Base-by-base conservation (phyloP, 148 eudicot species). In the Silene conica region DNA sequence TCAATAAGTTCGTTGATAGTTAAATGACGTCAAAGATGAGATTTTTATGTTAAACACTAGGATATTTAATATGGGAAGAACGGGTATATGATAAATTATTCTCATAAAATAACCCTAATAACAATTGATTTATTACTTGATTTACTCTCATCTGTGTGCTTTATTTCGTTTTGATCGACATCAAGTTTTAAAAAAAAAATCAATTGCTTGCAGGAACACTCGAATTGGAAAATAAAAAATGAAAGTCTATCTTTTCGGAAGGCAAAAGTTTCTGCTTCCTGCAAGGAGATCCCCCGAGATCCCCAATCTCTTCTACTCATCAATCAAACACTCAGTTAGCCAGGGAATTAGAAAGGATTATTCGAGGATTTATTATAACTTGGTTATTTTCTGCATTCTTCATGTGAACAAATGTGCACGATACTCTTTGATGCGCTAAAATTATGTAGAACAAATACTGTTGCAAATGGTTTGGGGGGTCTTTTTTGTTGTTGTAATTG, bases 241-340 rank as follows among this genome's bases (percentile, higher is more conserved):
- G 96, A 91, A 34, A 74, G 6, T 62, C 87, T 94, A 48, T 63
- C 77, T 66, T 94, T 94, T 83, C 93, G 88, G 77, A 85, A 80
- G 79, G 91, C 98, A 1, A 94, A 88, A 83, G 98, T 89, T 34
- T 80, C 90, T 70, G 88, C 86, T 1, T 85, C 91, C 9, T 91
- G 97, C 93, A 94, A 94, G 88, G 98, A 94, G 82, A 91, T 91
- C 20, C 98, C 98, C n/a, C n/a, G n/a, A n/a, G n/a, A n/a, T n/a
- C n/a, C n/a, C n/a, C n/a, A n/a, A 0, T 91, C 96, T 57, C 79
- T 91, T 73, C 92, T 86, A 45, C 91, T 93, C 74, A 93, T 93
- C 78, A 89, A 88, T 69, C 98, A 93, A 81, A 91, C 98, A 1
- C 97, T 93, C 75, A 89, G 95, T 76, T 93, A 93, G 98, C 97